These are phyloP conservation scores for Dactylellina sp. DNA, from an alignment of 2,329 filamentous ascomycete genomes.

Conservation along the genomic window DNA sequence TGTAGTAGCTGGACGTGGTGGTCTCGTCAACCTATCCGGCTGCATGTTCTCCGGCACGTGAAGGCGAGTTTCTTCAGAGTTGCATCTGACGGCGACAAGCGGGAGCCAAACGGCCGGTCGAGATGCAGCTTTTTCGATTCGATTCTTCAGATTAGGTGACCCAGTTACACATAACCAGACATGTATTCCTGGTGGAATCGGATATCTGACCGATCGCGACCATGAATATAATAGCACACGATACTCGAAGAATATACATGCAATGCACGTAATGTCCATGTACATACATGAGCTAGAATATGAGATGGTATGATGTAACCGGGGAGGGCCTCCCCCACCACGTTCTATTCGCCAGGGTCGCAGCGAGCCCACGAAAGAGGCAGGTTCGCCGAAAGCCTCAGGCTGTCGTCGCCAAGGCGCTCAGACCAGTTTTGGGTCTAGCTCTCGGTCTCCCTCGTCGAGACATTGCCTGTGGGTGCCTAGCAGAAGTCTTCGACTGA, in stretches of 20 bases:
- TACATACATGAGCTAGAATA: no score
- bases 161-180: no score
- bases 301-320: slow-evolving; percentile 42
- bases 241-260: no score
- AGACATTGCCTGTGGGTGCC: slow-evolving; percentile 31
- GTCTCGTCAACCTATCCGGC: no score
- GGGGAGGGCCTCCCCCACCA: not conserved
- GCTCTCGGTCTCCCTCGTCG: slow-evolving; percentile 12
- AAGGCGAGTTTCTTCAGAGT: slow-evolving; percentile 1
- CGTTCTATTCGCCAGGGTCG: not conserved
- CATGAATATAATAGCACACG: no score
- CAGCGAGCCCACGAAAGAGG: slow-evolving; percentile 21
- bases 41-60: slow-evolving; percentile 25
- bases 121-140: not conserved
- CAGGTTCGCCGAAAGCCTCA: slow-evolving; percentile 49
- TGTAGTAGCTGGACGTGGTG: slow-evolving; percentile 3
- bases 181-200: no score
- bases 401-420: slow-evolving; percentile 27
- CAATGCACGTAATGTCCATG: no score
- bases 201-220: no score
- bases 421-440: slow-evolving; percentile 4
- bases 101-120: not conserved
- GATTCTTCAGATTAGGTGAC: not conserved
- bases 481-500: slow-evolving; percentile 11
- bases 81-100: not conserved